Percentiles rank a stretch among this genome's conserved stretches.
Evolutionary conservation across 2,329 filamentous ascomycete species (phyloP).

Genomic region (Fusarium paranaense): DNA sequence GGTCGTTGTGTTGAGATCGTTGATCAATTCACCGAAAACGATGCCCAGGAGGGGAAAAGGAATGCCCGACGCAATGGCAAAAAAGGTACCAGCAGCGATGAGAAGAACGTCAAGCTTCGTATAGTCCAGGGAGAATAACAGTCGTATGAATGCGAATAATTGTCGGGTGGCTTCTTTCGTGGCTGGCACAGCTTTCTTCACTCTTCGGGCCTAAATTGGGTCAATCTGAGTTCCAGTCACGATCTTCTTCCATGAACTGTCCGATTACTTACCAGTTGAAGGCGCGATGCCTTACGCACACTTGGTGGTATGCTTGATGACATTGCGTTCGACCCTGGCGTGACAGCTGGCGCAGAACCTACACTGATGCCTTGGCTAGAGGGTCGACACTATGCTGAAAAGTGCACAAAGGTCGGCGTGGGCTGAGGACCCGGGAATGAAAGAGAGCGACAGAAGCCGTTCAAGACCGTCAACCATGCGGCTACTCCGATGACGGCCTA

Average conservation of each 20-base stretch:
- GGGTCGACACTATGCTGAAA: background rate
- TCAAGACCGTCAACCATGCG: background rate
- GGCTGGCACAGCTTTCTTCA: background rate
- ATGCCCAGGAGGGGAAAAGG: slow-evolving; percentile 8
- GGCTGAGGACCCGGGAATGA: background rate
- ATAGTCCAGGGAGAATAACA: background rate
- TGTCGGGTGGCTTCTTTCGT: background rate
- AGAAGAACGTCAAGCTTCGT: slow-evolving; percentile 1
- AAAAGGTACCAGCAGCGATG: background rate
- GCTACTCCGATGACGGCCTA: background rate
- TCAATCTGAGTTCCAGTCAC: background rate
- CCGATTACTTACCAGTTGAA: background rate
- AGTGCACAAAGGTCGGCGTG: background rate
- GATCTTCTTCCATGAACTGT: background rate
- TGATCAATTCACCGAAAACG: slow-evolving; percentile 6
- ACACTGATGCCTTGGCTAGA: background rate
- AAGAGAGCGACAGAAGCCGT: background rate
- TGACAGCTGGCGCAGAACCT: background rate
- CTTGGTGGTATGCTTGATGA: background rate
- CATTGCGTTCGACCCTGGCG: background rate
- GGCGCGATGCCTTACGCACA: background rate
- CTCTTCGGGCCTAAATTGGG: background rate
- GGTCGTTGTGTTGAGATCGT: slow-evolving; percentile 1
- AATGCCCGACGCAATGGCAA: slow-evolving; percentile 2
- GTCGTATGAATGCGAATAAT: slow-evolving; percentile 1